Percentiles rank a stretch among this genome's conserved stretches.
Evolutionary conservation across 2,329 filamentous ascomycete species (phyloP).

Genomic region (Ceratocystis papillata): DNA sequence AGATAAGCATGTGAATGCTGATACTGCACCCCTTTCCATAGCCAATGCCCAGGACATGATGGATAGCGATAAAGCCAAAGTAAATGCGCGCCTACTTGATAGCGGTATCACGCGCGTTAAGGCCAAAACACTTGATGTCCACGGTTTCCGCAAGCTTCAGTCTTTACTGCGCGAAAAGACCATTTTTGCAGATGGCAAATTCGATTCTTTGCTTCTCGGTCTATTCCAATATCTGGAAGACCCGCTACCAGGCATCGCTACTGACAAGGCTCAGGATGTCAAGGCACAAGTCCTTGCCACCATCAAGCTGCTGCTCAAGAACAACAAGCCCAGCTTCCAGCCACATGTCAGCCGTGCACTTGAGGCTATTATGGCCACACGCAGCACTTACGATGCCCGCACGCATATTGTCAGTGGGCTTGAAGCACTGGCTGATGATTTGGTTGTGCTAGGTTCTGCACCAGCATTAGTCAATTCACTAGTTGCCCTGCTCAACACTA

Average conservation of each 20-base stretch:
- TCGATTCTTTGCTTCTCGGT: conserved; percentile 54
- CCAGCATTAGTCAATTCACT: conserved; percentile 49
- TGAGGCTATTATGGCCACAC: conserved; percentile 53
- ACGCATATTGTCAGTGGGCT: conserved; percentile 64
- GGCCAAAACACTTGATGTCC: conserved; percentile 61
- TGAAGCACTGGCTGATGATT: conserved; percentile 61
- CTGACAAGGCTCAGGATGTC: conserved; percentile 59
- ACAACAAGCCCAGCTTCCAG: conserved; percentile 54
- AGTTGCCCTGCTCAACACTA: conserved; percentile 37
- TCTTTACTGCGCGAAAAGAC: conserved; percentile 58
- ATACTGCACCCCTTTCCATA: conserved; percentile 29
- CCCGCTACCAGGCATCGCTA: conserved; percentile 41
- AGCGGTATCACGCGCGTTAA: conserved; percentile 66
- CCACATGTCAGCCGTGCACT: conserved; percentile 58
- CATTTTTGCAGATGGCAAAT: conserved; percentile 55
- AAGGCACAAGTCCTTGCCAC: conserved; percentile 66
- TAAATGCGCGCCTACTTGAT: conserved; percentile 53
- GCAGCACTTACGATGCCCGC: conserved; percentile 55
- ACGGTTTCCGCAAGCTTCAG: conserved; percentile 69
- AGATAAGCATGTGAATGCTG: conserved; percentile 51
- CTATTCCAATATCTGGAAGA: conserved; percentile 63
- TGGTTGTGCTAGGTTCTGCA: conserved; percentile 54
- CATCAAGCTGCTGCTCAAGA: conserved; percentile 59
- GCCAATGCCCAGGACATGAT: conserved; percentile 7
- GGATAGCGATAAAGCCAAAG: conserved; percentile 41